Conservation (phyloP, 2,329 filamentous ascomycete species). For the Lasiodiplodia gonubiensis region DNA sequence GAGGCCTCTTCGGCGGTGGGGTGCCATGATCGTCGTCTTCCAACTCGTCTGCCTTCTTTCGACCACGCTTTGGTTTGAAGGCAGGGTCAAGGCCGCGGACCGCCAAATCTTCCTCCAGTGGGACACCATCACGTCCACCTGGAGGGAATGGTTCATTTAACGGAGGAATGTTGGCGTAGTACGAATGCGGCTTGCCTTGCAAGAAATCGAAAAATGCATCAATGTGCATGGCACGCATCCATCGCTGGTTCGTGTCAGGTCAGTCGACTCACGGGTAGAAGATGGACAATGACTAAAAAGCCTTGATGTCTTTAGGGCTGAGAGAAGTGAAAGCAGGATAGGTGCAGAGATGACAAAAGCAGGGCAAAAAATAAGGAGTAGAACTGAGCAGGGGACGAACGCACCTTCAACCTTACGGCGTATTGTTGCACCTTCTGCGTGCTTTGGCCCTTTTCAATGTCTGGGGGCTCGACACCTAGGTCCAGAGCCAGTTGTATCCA, state of each 20-base stretch:
- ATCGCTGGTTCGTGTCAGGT: constrained; percentile 63
- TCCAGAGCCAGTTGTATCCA: constrained; percentile 88
- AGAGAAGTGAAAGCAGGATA: background rate
- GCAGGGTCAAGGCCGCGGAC: constrained; percentile 83
- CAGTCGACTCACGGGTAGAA: background rate
- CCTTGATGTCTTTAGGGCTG: background rate
- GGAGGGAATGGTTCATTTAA: constrained; percentile 67
- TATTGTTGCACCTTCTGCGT: constrained; percentile 95
- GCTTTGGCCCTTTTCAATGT: constrained; percentile 81
- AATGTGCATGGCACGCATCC: constrained; percentile 96
- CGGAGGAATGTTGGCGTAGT: constrained; percentile 77
- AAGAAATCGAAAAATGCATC: constrained; percentile 95
- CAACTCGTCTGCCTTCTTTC: constrained; percentile 65
- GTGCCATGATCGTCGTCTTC: constrained; percentile 61
- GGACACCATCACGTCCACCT: constrained; percentile 77
- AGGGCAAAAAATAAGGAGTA: background rate
- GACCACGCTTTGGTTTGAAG: constrained; percentile 65
- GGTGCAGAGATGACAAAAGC: background rate
- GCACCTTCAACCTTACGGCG: constrained; percentile 86
- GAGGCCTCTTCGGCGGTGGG: constrained; percentile 62
- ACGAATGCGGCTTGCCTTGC: constrained; percentile 75
- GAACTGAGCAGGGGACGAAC: constrained; percentile 30
- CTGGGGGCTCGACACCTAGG: constrained; percentile 86
- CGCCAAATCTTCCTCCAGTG: constrained; percentile 86
- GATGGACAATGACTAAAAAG: background rate